phyloP scores from a whole-genome alignment of 1,139 yeast genomes.

The Trichomonascaceae sp. region DNA sequence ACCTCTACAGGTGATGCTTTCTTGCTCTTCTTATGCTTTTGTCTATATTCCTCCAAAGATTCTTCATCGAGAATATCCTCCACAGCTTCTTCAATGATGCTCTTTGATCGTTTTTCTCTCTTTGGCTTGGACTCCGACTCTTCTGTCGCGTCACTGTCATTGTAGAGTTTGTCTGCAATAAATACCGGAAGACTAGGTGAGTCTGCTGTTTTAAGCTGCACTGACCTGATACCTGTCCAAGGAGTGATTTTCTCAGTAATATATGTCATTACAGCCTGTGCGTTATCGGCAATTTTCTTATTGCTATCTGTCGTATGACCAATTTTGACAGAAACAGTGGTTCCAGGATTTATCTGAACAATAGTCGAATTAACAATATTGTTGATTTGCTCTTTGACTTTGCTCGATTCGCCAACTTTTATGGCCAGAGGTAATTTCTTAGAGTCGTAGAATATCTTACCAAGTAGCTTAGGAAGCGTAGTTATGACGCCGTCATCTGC shows the following conservation, averaged over 20 bases:
- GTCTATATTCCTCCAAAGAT: constrained; percentile 39
- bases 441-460: constrained; percentile 64
- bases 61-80: constrained; percentile 73
- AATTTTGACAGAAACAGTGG: constrained; percentile 56
- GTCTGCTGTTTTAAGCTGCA: constrained; percentile 59
- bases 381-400: constrained; percentile 55
- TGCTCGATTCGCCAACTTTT: constrained; percentile 32
- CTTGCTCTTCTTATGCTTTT: constrained; percentile 30
- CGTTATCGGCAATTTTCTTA: constrained; percentile 44
- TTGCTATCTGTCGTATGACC: constrained; percentile 47
- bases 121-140: constrained; percentile 32
- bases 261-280: constrained; percentile 48
- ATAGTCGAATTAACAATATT: constrained; percentile 55
- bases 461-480: constrained; percentile 73
- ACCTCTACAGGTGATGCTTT: constrained; percentile 20
- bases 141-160: constrained; percentile 36
- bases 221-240: constrained; percentile 42
- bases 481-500: constrained; percentile 80
- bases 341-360: constrained; percentile 70
- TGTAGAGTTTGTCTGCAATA: constrained; percentile 56
- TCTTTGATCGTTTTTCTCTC: constrained; percentile 35
- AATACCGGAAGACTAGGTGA: constrained; percentile 86
- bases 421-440: constrained; percentile 68
- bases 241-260: constrained; percentile 38
- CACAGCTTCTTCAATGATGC: constrained; percentile 36